A percentile compares a stretch with the other conserved stretches of the same genome.
Evolutionary conservation across 1,284 basidiomycete genomes (phyloP).

Genomic region (Sutorius eximius): DNA sequence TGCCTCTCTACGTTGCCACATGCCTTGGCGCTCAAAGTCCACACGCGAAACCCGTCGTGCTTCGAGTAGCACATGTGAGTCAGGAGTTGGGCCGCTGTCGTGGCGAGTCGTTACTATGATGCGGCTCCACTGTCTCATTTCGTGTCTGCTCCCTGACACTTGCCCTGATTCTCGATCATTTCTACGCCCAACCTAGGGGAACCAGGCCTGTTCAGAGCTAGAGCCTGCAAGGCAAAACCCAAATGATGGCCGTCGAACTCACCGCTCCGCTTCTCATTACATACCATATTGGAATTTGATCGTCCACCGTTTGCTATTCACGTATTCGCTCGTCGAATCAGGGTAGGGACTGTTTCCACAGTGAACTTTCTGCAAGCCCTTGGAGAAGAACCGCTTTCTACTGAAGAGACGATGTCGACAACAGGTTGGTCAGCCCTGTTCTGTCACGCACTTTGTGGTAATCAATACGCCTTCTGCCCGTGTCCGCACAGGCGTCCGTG

Average conservation of each 20-base stretch:
- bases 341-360: neutral
- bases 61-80: neutral
- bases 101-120: neutral
- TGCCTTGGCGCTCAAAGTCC: neutral
- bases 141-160: slow-evolving; percentile 3
- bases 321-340: neutral
- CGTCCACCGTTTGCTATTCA: neutral
- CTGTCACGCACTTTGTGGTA: neutral
- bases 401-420: neutral
- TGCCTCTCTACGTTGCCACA: neutral
- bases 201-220: neutral
- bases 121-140: neutral
- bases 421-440: neutral
- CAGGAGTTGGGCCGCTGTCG: neutral
- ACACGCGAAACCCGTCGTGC: neutral
- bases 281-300: neutral
- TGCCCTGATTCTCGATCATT: neutral
- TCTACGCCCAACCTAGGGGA: neutral
- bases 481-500: neutral
- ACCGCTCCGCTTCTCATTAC: neutral
- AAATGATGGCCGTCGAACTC: neutral
- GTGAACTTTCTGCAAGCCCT: neutral
- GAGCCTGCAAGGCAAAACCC: neutral
- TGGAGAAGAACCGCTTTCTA: neutral
- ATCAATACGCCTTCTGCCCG: neutral